Evolutionary conservation across 1,139 yeast genomes (phyloP).

Genomic region (Petasospora fabianii): DNA sequence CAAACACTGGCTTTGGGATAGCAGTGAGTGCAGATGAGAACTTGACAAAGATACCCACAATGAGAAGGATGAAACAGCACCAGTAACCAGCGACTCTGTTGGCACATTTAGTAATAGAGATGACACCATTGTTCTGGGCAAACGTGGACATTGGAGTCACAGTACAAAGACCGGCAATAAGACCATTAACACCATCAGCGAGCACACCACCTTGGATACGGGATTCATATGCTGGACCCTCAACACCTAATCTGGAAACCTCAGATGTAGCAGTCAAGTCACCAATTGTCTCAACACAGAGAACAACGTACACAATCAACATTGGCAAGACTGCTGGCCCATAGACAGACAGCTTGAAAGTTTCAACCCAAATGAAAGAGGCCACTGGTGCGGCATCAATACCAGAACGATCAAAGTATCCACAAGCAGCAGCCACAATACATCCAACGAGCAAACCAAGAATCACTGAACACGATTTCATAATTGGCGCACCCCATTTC

Average conservation of each 20-base stretch:
- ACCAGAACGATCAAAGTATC: conserved; percentile 59
- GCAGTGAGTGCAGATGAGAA: conserved; percentile 87
- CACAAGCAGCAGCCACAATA: conserved; percentile 90
- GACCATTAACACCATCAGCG: conserved; percentile 72
- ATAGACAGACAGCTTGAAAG: conserved; percentile 69
- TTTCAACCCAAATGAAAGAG: conserved; percentile 83
- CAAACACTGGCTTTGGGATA: conserved; percentile 79
- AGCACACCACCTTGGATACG: conserved; percentile 88
- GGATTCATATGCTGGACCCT: conserved; percentile 75
- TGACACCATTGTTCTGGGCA: conserved; percentile 94
- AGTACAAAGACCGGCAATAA: conserved; percentile 69
- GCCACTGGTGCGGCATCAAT: conserved; percentile 74
- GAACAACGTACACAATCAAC: conserved; percentile 72
- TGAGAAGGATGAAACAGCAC: conserved; percentile 76
- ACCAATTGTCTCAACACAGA: conserved; percentile 91
- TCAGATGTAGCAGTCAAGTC: conserved; percentile 92
- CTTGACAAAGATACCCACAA: conserved; percentile 85
- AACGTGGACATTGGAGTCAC: conserved; percentile 83
- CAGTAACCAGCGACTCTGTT: conserved; percentile 82
- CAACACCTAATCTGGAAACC: conserved; percentile 78
- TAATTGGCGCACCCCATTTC: conserved; percentile 86
- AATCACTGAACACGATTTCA: conserved; percentile 90
- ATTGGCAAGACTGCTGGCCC: conserved; percentile 87
- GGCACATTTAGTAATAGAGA: conserved; percentile 87
- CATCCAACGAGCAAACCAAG: conserved; percentile 82